Percentiles rank a stretch among this genome's conserved stretches.
Evolutionary conservation across 192 early-diverging fungal species (phyloP).

Genomic region (Paraglomus brasilianum): DNA sequence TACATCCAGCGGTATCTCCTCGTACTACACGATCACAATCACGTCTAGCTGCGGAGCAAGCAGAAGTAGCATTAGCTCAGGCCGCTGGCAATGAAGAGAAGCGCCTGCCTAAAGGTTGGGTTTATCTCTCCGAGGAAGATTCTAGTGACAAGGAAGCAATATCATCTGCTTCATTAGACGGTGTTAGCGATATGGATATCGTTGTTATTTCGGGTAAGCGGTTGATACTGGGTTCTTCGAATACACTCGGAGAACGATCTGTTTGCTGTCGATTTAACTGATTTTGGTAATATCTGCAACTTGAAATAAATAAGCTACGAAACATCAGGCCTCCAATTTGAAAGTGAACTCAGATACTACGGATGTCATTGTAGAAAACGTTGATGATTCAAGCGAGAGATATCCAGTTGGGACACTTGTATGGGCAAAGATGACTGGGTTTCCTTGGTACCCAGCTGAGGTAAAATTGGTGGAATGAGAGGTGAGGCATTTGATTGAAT

Average conservation of each 20-base stretch:
- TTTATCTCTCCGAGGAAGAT: conserved; percentile 44
- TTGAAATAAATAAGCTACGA: not conserved
- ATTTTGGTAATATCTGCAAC: conserved; percentile 11
- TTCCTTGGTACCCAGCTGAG: conserved; percentile 53
- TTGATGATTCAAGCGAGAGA: not conserved
- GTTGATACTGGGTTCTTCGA: not conserved
- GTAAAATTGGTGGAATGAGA: conserved; percentile 32
- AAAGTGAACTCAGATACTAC: not conserved
- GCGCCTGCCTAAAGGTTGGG: conserved; percentile 47
- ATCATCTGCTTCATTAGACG: not conserved
- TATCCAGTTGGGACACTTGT: conserved; percentile 38
- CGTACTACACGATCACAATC: conserved; percentile 30
- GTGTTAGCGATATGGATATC: too few relatives aligned
- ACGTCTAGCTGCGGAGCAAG: conserved; percentile 3
- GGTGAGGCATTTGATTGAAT: not conserved
- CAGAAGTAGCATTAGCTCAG: conserved; percentile 37
- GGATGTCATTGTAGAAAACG: not conserved
- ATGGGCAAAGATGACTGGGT: conserved; percentile 55
- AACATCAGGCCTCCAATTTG: not conserved
- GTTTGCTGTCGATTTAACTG: not conserved
- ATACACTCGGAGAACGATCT: not conserved
- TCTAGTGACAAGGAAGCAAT: conserved; percentile 34
- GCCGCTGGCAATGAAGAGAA: conserved; percentile 35
- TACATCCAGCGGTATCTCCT: not conserved
- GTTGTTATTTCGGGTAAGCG: too few relatives aligned